Evolutionary conservation across 176 grass and related monocot genomes (phyloP).

Genomic region (Dactylis glomerata): DNA sequence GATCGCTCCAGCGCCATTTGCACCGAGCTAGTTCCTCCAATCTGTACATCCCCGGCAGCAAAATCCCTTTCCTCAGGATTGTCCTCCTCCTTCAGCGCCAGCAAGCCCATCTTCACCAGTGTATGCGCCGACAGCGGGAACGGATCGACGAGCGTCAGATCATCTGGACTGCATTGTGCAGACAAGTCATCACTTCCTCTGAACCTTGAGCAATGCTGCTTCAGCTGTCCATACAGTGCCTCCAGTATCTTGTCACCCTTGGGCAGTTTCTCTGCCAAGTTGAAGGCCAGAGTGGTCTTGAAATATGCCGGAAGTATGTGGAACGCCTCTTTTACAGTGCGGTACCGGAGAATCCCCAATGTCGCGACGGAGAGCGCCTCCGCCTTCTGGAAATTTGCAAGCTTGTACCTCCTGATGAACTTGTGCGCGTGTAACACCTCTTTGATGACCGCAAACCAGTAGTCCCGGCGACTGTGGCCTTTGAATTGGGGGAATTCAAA

Average conservation of each 20-base stretch:
- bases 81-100: conserved; percentile 41
- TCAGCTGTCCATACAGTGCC: conserved; percentile 60
- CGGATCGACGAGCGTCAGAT: conserved; percentile 31
- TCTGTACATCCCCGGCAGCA: conserved; percentile 42
- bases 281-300: conserved; percentile 83
- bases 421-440: conserved; percentile 84
- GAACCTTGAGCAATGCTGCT: conserved; percentile 39
- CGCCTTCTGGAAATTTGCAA: conserved; percentile 48
- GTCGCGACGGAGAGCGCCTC: conserved; percentile 67
- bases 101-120: conserved; percentile 63
- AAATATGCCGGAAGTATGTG: conserved; percentile 69
- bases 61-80: conserved; percentile 40
- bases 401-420: conserved; percentile 79
- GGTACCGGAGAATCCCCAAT: conserved; percentile 74
- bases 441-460: conserved; percentile 89
- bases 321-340: conserved; percentile 70
- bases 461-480: conserved; percentile 78
- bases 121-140: conserved; percentile 63
- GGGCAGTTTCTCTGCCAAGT: conserved; percentile 86
- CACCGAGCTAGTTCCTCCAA: conserved; percentile 58
- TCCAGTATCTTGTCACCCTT: conserved; percentile 93
- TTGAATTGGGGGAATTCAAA: conserved; percentile 87
- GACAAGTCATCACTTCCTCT: conserved; percentile 16
- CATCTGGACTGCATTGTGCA: conserved; percentile 33
- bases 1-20: conserved; percentile 73